Conservation (phyloP, 2,329 filamentous ascomycete genomes). For the Trichoderma asperellum region DNA sequence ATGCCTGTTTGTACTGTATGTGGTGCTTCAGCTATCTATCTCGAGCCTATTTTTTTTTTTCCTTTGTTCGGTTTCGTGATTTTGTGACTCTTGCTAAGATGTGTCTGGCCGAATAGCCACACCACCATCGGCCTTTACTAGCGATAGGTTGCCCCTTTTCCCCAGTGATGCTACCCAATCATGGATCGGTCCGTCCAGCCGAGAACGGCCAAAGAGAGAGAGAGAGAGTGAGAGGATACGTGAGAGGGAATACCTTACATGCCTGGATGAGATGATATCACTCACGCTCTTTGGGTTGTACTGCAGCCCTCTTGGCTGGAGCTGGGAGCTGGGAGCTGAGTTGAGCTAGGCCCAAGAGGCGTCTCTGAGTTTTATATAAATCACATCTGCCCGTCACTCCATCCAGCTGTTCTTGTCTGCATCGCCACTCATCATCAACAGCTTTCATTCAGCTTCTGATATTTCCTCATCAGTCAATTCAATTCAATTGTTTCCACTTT, state of each 20-base stretch:
- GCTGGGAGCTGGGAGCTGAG: background rate
- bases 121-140: background rate
- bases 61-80: background rate
- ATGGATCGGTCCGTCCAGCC: constrained; percentile 11
- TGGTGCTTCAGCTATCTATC: background rate
- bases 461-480: background rate
- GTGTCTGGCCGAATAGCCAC: background rate
- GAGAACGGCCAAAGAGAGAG: background rate
- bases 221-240: background rate
- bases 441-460: background rate
- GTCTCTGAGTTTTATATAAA: constrained; percentile 1
- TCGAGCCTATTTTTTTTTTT: background rate
- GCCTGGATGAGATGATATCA: constrained; percentile 1
- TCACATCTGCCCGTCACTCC: background rate
- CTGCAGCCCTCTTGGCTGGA: background rate
- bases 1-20: background rate
- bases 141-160: background rate
- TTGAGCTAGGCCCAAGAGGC: background rate
- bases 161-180: background rate
- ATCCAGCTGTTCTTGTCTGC: background rate
- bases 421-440: background rate
- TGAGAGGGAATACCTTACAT: background rate
- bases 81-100: background rate
- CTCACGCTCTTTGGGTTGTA: background rate
- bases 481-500: background rate